Percentiles rank a stretch among this genome's conserved stretches.
phyloP scores from a whole-genome alignment of 2,329 filamentous ascomycete species.

The Penicillium sp. region DNA sequence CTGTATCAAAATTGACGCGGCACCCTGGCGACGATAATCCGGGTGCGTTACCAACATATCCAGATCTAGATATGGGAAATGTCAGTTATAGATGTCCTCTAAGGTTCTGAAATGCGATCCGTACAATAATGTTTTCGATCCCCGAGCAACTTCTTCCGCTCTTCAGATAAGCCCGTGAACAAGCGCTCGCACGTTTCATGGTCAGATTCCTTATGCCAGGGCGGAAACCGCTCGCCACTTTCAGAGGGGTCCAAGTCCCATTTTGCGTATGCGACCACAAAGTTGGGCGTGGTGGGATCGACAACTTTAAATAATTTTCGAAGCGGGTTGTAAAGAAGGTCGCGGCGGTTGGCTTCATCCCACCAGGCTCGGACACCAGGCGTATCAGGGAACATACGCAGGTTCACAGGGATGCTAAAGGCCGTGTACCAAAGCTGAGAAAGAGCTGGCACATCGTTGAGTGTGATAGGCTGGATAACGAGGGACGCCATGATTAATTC shows the following conservation, averaged over 20 bases:
- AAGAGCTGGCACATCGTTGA: conserved; percentile 29
- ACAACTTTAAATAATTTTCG: conserved; percentile 9
- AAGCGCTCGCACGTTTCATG: conserved; percentile 23
- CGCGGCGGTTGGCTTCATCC: conserved; percentile 28
- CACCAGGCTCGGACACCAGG: conserved; percentile 35
- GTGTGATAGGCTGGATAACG: conserved; percentile 17
- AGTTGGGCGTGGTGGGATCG: conserved; percentile 10
- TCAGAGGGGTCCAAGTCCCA: conserved; percentile 33
- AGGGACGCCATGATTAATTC: background rate
- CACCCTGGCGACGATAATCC: conserved; percentile 46
- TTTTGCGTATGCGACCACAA: conserved; percentile 35
- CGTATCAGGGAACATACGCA: conserved; percentile 35
- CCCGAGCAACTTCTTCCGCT: background rate
- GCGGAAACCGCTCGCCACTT: conserved; percentile 33
- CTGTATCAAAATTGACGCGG: conserved; percentile 44
- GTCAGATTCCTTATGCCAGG: conserved; percentile 34
- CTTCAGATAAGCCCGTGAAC: conserved; percentile 25
- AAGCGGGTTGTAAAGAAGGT: conserved; percentile 17
- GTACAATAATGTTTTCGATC: conserved; percentile 4
- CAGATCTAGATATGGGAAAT: conserved; percentile 3
- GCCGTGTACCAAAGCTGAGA: conserved; percentile 31
- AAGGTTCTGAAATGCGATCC: background rate
- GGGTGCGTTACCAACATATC: conserved; percentile 43
- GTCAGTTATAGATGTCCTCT: background rate
- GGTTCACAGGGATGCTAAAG: conserved; percentile 29